Evolutionary conservation across 257 asterid genomes (phyloP), one percentile per base, ranked within the genome.

Genomic region (Scutellaria barbata): DNA sequence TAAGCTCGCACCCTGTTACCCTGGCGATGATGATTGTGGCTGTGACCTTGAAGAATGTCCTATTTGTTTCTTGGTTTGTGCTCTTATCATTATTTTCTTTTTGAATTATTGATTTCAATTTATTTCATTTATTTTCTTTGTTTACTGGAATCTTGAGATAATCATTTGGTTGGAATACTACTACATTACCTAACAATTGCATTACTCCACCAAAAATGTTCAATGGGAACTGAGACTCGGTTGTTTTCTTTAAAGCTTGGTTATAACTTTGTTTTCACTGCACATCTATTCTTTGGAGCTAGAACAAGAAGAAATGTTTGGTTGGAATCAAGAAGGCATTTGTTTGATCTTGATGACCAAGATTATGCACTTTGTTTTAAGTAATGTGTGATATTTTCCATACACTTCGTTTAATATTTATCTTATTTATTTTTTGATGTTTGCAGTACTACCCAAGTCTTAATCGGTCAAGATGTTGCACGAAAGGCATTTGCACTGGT

Each of bases 401-500:
- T 77, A n/a, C 18, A 30, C 52, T 68, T 66, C 22, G 14, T 77
- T 53, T 67, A 73, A 69, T 65, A 12, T 10, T 60, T 68, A 45
- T 43, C 4, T 0, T 17, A 40, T 50, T 68, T 78, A 22, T 20
- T 71, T 64, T 66, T 78, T 73, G 52, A 73, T 59, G 48, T 68
- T 83, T 85, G 74, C 95, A 95, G 99, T 88, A 88, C 75, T 95
- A 95, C 83, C 99, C 99, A 59, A 95, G 99, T 84, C 96, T 95
- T 46, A 92, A 95, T 65, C 88, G 99, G 57, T 95, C 99, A 52
- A 88, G 96, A 81, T 95, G 98, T 80, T 92, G 99, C 96, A 82
- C 30, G 83, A 95, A 95, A 83, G 97, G 99, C 87, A 95, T 95
- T 74, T 95, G 99, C 71, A 95, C 99, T 60, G 98, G 99, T 95